A percentile compares a stretch with the other conserved stretches of the same genome.
Conservation (phyloP, 192 early-diverging fungal genomes). For the Gamsiella multidivaricata region DNA sequence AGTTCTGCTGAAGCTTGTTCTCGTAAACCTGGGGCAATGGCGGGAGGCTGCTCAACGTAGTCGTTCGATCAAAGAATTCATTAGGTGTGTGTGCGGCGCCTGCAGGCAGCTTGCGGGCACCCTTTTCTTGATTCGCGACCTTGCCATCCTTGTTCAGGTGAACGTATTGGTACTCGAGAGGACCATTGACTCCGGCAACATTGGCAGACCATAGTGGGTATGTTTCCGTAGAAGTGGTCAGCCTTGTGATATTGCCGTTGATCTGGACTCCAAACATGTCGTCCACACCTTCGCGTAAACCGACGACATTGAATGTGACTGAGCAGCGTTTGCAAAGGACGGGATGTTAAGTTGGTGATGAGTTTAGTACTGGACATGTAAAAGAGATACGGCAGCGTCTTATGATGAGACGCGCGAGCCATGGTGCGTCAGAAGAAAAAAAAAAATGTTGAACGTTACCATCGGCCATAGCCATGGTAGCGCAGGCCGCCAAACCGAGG, state of each 20-base stretch:
- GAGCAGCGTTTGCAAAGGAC: neutral
- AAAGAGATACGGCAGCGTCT: too few species aligned
- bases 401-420: neutral
- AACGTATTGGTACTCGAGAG: constrained; percentile 34
- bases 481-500: constrained; percentile 44
- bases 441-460: constrained; percentile 19
- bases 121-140: constrained; percentile 11
- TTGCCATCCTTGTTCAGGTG: constrained; percentile 19
- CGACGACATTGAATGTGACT: constrained; percentile 51
- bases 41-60: constrained; percentile 17
- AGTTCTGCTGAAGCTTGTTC: constrained; percentile 26
- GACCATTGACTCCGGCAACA: constrained; percentile 23
- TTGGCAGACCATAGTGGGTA: constrained; percentile 53
- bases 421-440: neutral
- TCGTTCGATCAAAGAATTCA: constrained; percentile 29
- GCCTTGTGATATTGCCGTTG: constrained; percentile 42
- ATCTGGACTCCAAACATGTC: constrained; percentile 34
- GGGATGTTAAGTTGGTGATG: neutral
- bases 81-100: constrained; percentile 34
- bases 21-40: constrained; percentile 41
- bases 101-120: constrained; percentile 16
- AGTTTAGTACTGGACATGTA: too few species aligned
- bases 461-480: constrained; percentile 41
- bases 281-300: constrained; percentile 10
- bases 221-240: constrained; percentile 18